Base-by-base conservation (phyloP, 768 basidiomycete species). In the Hirschioporus abietinus region DNA sequence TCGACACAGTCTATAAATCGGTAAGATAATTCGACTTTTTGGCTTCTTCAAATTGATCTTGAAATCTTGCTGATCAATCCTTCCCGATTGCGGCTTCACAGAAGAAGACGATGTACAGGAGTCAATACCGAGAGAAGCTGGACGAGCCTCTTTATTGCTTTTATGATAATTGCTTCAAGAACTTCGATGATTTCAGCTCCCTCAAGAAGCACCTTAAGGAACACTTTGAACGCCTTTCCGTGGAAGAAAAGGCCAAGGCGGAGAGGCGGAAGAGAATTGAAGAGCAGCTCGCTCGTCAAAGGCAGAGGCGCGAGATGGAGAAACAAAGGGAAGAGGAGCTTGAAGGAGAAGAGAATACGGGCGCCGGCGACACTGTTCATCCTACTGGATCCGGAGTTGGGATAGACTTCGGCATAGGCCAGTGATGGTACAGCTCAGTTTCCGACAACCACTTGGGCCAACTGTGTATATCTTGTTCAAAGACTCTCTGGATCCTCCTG, bases 121-220 rank as follows among this genome's bases (percentile, higher is more conserved):
- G 77, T 60, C 77, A 79, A 26, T 92, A 88, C 72, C 90, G 92
- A 67, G 76, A 80, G 3, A 74, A 92, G 42, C 79, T 96, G 64
- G 91, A 93, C 69, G 84, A 85, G 60, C 78, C 78, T 68, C 81
- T 96, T 3, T 71, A 73, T 6, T 96, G 95, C 74, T 93, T 87
- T 79, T 83, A 78, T 64, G 96, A 52, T 3, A 20, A 52, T 20
- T 52, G 42, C 42, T 12, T 52, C 42, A 52, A 52, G 42, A 52
- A 20, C 42, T 52, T 52, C 20, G 42, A 52, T 52, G 42, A 52
- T 52, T 15, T 52, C 42, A 52, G 3, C 12, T 52, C 42, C 42
- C 12, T 52, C 5, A 52, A 52, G 12, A 20, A 12, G 20, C 42
- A 52, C 42, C 42, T 52, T 15, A 52, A 52, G 42, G 42, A 52